phyloP scores from a whole-genome alignment of 306 rosid genomes.

The Datisca glomerata region DNA sequence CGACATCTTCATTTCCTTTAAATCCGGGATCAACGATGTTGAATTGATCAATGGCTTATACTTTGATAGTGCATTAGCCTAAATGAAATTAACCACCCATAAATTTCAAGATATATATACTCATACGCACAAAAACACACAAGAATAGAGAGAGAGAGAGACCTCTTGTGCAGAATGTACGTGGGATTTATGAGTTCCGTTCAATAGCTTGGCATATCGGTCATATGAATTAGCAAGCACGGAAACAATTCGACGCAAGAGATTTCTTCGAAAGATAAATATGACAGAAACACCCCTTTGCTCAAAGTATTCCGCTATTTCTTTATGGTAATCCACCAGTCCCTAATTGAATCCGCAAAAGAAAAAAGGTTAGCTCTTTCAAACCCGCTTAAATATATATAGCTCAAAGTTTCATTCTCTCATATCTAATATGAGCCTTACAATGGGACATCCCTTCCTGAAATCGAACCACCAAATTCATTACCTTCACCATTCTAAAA shows the following conservation, averaged over 20 bases:
- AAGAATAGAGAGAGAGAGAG: slow-evolving; percentile 12
- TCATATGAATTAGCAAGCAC: slow-evolving; percentile 85
- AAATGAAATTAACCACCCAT: slow-evolving; percentile 13
- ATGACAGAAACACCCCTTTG: slow-evolving; percentile 57
- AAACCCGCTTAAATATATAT: too few relatives aligned
- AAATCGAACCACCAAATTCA: too few relatives aligned
- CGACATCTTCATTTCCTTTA: slow-evolving; percentile 53
- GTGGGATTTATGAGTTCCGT: slow-evolving; percentile 90
- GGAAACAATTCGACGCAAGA: slow-evolving; percentile 69
- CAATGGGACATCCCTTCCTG: too few relatives aligned
- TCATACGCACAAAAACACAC: not conserved
- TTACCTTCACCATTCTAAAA: too few relatives aligned
- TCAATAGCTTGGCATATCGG: slow-evolving; percentile 75
- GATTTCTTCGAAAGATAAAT: slow-evolving; percentile 74
- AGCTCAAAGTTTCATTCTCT: too few relatives aligned
- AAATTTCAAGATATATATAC: slow-evolving; percentile 1
- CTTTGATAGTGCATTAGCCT: slow-evolving; percentile 74
- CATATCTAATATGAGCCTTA: too few relatives aligned
- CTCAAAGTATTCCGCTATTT: slow-evolving; percentile 67
- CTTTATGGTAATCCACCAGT: slow-evolving; percentile 44
- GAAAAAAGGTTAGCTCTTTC: slow-evolving; percentile 14
- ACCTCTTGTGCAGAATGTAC: slow-evolving; percentile 88
- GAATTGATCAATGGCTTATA: slow-evolving; percentile 71
- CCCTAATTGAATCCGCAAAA: slow-evolving; percentile 4
- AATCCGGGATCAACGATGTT: slow-evolving; percentile 38